Percentiles rank a stretch among this genome's conserved stretches.
phyloP scores from a whole-genome alignment of 2,329 filamentous ascomycete genomes.

The Catunica adiposa region DNA sequence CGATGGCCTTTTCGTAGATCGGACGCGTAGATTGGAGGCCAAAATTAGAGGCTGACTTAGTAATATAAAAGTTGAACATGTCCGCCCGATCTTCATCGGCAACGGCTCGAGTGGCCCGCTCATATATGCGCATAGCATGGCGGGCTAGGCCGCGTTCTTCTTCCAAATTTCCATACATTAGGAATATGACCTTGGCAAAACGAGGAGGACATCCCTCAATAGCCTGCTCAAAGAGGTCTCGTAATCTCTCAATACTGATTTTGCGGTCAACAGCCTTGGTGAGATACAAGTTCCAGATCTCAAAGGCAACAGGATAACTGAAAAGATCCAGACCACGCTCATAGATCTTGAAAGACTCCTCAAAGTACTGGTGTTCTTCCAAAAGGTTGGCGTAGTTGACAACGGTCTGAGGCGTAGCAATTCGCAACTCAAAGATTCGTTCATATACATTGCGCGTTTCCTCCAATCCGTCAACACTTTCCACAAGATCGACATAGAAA shows the following conservation, averaged over 20 bases:
- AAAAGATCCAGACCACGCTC: constrained; percentile 95
- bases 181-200: constrained; percentile 87
- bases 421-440: constrained; percentile 91
- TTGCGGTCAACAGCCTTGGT: constrained; percentile 94
- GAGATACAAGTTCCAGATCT: constrained; percentile 95
- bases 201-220: constrained; percentile 87
- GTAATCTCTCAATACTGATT: constrained; percentile 82
- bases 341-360: constrained; percentile 96
- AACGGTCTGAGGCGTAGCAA: constrained; percentile 93
- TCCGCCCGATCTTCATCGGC: constrained; percentile 86
- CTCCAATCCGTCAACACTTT: constrained; percentile 78
- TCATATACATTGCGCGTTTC: constrained; percentile 93
- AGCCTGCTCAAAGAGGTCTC: constrained; percentile 93
- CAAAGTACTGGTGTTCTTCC: constrained; percentile 87
- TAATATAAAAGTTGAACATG: constrained; percentile 99
- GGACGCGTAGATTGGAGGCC: constrained; percentile 84
- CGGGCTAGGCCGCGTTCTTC: constrained; percentile 87
- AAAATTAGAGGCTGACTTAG: constrained; percentile 95
- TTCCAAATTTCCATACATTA: constrained; percentile 97
- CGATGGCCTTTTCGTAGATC: constrained; percentile 92
- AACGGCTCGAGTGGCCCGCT: constrained; percentile 86
- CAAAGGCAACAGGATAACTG: constrained; percentile 93
- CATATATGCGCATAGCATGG: constrained; percentile 98
- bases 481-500: constrained; percentile 95
- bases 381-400: constrained; percentile 96